Percentiles rank a stretch among this genome's conserved stretches.
Evolutionary conservation across 2,329 filamentous ascomycete genomes (phyloP).

Genomic region (Gremmenia infestans): DNA sequence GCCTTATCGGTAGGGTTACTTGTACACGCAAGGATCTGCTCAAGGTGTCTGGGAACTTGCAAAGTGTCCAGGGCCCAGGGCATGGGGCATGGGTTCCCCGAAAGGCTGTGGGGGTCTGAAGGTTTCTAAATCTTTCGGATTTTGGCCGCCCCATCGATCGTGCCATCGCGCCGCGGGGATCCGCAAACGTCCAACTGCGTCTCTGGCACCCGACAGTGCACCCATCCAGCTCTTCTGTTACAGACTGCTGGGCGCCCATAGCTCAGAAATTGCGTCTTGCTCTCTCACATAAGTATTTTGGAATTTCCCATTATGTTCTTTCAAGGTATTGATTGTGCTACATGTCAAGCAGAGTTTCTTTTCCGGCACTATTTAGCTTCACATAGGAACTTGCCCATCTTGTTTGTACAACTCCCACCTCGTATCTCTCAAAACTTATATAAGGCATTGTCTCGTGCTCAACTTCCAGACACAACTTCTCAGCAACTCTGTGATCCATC

Average conservation of each 20-base stretch:
- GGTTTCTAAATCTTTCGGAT: conserved; percentile 18
- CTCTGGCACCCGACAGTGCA: conserved; percentile 8
- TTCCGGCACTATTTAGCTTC: conserved; percentile 13
- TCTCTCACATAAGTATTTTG: conserved; percentile 22
- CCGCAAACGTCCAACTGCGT: conserved; percentile 15
- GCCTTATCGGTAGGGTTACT: neutral
- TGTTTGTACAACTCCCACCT: conserved; percentile 4
- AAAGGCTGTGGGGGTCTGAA: conserved; percentile 4
- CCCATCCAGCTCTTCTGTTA: conserved; percentile 10
- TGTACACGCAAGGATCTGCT: neutral
- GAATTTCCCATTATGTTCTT: conserved; percentile 11
- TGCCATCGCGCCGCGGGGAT: conserved; percentile 1
- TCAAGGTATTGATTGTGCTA: conserved; percentile 5
- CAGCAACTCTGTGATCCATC: neutral
- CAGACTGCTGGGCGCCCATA: conserved; percentile 24
- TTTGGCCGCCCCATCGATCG: conserved; percentile 17
- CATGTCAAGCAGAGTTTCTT: conserved; percentile 19
- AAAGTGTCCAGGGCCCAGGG: neutral
- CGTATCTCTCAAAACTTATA: conserved; percentile 12
- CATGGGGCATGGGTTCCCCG: neutral
- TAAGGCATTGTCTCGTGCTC: conserved; percentile 7
- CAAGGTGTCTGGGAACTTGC: neutral
- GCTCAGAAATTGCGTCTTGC: conserved; percentile 13
- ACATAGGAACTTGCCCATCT: conserved; percentile 10
- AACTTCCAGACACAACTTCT: neutral